Conservation (phyloP, 177 flowering plant genomes). For the Vitis hybrid region DNA sequence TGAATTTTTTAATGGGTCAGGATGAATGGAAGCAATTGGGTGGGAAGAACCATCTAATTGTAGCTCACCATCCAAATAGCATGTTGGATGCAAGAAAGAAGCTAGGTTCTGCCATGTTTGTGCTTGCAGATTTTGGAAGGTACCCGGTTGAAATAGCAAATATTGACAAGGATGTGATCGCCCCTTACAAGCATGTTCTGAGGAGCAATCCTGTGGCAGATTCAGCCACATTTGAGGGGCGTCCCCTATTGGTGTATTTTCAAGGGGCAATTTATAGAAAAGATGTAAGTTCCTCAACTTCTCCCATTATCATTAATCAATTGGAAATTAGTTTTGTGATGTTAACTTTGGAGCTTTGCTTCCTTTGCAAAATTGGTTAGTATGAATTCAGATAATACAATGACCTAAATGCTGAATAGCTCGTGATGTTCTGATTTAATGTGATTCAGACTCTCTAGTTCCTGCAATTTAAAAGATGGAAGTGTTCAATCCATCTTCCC, state of each 20-base stretch:
- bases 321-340: background rate
- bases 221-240: constrained; percentile 48
- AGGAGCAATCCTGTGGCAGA: constrained; percentile 25
- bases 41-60: constrained; percentile 73
- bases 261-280: constrained; percentile 90
- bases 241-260: constrained; percentile 65
- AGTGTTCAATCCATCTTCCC: background rate
- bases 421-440: background rate
- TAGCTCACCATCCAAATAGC: constrained; percentile 96
- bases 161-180: constrained; percentile 73
- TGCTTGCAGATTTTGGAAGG: constrained; percentile 94
- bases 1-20: constrained; percentile 45
- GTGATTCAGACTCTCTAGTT: background rate
- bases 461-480: background rate
- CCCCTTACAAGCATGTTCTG: constrained; percentile 83
- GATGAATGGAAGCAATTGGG: constrained; percentile 70
- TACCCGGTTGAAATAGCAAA: constrained; percentile 63
- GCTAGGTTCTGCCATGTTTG: constrained; percentile 74
- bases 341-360: too few relatives aligned
- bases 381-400: background rate
- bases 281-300: constrained; percentile 61
- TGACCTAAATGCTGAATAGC: background rate
- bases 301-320: background rate
- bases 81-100: constrained; percentile 60
- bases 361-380: background rate